phyloP scores from a whole-genome alignment of 495 filamentous ascomycete species.

The Penicillium ucsense region DNA sequence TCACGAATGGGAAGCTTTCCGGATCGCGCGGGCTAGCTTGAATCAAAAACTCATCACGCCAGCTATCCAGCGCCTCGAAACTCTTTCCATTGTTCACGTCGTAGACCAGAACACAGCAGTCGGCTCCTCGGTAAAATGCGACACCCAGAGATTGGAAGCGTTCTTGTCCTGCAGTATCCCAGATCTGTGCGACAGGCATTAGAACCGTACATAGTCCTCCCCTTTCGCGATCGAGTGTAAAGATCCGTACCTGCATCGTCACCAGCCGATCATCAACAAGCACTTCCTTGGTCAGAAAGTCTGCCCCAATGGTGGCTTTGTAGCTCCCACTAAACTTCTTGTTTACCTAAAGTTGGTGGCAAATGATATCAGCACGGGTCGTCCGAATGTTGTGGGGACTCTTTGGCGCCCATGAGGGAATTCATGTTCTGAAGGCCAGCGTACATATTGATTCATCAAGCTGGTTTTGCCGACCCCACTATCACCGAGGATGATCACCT shows the following conservation, averaged over 20 bases:
- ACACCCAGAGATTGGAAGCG: slow-evolving; percentile 96
- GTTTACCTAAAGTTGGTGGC: slow-evolving; percentile 63
- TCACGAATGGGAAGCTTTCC: slow-evolving; percentile 95
- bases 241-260: slow-evolving; percentile 81
- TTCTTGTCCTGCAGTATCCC: slow-evolving; percentile 98
- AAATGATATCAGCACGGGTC: slow-evolving; percentile 13
- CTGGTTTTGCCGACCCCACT: slow-evolving; percentile 98
- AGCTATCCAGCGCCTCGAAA: slow-evolving; percentile 96
- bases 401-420: background rate
- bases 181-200: slow-evolving; percentile 53
- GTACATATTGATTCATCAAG: slow-evolving; percentile 99
- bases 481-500: slow-evolving; percentile 98
- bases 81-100: slow-evolving; percentile 99
- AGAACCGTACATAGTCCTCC: background rate
- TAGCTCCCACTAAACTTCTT: slow-evolving; percentile 99
- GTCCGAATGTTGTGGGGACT: slow-evolving; percentile 1
- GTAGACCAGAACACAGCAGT: slow-evolving; percentile 97
- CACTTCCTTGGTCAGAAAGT: slow-evolving; percentile 98
- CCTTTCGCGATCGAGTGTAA: background rate
- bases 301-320: slow-evolving; percentile 97
- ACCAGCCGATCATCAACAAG: slow-evolving; percentile 93
- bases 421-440: slow-evolving; percentile 20
- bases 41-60: slow-evolving; percentile 97
- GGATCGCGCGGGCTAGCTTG: slow-evolving; percentile 94
- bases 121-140: slow-evolving; percentile 94